Percentiles rank a stretch among this genome's conserved stretches.
phyloP scores from a whole-genome alignment of 768 basidiomycete species.

The Cubamyces lactineus region DNA sequence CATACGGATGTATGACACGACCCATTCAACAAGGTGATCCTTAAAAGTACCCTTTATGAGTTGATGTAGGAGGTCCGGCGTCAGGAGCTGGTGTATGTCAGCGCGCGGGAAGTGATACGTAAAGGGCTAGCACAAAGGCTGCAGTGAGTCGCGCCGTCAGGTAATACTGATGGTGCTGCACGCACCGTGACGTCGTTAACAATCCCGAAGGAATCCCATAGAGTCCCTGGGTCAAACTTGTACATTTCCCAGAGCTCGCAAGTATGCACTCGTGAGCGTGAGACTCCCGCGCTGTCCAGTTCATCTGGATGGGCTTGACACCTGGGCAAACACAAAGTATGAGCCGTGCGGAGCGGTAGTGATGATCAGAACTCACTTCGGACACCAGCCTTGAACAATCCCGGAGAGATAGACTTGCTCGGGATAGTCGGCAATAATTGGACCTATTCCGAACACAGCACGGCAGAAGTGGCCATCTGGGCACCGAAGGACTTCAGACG shows the following conservation, averaged over 20 bases:
- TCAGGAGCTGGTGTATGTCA: conserved; percentile 39
- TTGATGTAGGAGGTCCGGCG: conserved; percentile 44
- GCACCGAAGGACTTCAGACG: conserved; percentile 32
- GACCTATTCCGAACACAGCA: conserved; percentile 37
- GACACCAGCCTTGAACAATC: conserved; percentile 37
- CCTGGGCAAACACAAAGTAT: neutral
- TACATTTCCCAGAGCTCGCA: conserved; percentile 6
- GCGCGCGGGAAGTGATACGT: conserved; percentile 39
- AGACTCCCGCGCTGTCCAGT: neutral
- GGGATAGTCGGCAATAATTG: conserved; percentile 44
- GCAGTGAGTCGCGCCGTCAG: no score
- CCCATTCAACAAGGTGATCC: conserved; percentile 45
- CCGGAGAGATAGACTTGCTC: conserved; percentile 38
- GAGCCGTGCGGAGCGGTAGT: neutral
- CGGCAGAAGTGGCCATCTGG: conserved; percentile 40
- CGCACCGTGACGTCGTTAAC: conserved; percentile 32
- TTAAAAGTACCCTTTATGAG: conserved; percentile 48
- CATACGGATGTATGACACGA: conserved; percentile 34
- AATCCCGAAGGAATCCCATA: conserved; percentile 37
- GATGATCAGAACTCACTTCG: conserved; percentile 23
- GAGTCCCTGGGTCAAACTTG: neutral
- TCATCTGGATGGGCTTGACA: neutral
- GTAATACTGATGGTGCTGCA: neutral
- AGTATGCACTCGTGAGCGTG: conserved; percentile 24
- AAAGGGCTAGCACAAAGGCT: conserved; percentile 33